A percentile compares a stretch with the other conserved stretches of the same genome.
Conservation (phyloP, 1,284 basidiomycete genomes). For the Phylloboletellus chloephorus region DNA sequence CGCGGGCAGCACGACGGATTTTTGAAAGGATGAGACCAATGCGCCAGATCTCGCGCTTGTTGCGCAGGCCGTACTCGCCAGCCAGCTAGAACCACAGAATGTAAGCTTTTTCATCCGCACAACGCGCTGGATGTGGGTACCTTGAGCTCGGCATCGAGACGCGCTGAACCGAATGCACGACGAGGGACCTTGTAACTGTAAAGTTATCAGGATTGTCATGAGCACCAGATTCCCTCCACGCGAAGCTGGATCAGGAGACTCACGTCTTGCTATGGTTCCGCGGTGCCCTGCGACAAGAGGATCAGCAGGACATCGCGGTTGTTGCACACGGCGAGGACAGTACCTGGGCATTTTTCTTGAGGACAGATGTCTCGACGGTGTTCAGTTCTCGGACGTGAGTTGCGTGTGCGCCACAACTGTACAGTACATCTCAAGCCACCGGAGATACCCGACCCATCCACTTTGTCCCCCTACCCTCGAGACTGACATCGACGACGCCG, state of each 20-base stretch:
- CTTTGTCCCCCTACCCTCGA: conserved; percentile 30
- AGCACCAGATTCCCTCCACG: conserved; percentile 62
- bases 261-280: conserved; percentile 88
- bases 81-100: conserved; percentile 62
- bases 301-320: conserved; percentile 34
- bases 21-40: conserved; percentile 98
- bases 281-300: conserved; percentile 58
- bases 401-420: conserved; percentile 39
- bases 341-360: conserved; percentile 82
- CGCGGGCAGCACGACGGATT: conserved; percentile 99
- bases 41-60: conserved; percentile 99
- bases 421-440: conserved; percentile 38
- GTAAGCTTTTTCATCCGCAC: conserved; percentile 3
- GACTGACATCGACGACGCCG: conserved; percentile 40
- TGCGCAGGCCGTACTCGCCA: conserved; percentile 99
- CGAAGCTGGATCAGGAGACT: conserved; percentile 67
- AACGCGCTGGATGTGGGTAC: conserved; percentile 38
- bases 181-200: conserved; percentile 96
- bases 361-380: conserved; percentile 37
- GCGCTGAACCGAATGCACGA: conserved; percentile 95
- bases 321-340: conserved; percentile 27
- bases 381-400: conserved; percentile 3
- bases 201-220: conserved; percentile 50
- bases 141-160: conserved; percentile 99
- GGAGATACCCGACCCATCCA: conserved; percentile 32